Base-by-base conservation (phyloP, 2,329 filamentous ascomycete genomes). In the Trichoderma cornu-damae region DNA sequence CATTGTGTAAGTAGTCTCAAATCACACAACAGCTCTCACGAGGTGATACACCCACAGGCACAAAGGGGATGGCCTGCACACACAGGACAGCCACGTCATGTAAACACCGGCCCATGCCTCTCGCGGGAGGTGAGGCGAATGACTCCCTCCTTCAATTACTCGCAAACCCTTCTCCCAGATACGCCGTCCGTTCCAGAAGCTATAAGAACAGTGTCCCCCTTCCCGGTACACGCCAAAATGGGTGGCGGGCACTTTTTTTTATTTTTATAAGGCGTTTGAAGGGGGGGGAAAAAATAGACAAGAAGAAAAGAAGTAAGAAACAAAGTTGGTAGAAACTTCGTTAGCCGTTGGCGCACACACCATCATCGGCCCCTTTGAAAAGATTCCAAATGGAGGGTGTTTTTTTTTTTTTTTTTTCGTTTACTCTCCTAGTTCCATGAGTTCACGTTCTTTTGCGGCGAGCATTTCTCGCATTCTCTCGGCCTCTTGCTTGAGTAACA, bases 381-480 rank as follows among this genome's bases (percentile, higher is more conserved):
- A 16, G 28, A 18, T 11, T 26, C 8, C n/a, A 30, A 6, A 30
- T 12, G n/a, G 16, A n/a, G n/a, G n/a, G n/a, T n/a, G n/a, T n/a
- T n/a, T n/a, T n/a, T n/a, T n/a, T n/a, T n/a, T n/a, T n/a, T n/a
- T n/a, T 3, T 11, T 20, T 56, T 51, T 55, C 47, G 46, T 14
- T 66, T 62, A 22, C 61, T 64, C 49, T 68, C 68, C 48, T 9
- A 73, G 62, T 48, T 72, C 71, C 64, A 70, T 69, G 16, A 92
- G 73, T 66, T 92, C 88, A 46, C 84, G 78, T 71, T 92, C 88
- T 66, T 91, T 92, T 11, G 83, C 86, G 8, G 84, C 79, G 28
- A 92, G 75, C 70, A 87, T 77, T 68, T 86, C 83, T 35, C 88
- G 80, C 84, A 94, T 94, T 52, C 79, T 78, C 66, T 92, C 88